Conservation (phyloP, 2,329 filamentous ascomycete species). For the Aspergillus ibericus region DNA sequence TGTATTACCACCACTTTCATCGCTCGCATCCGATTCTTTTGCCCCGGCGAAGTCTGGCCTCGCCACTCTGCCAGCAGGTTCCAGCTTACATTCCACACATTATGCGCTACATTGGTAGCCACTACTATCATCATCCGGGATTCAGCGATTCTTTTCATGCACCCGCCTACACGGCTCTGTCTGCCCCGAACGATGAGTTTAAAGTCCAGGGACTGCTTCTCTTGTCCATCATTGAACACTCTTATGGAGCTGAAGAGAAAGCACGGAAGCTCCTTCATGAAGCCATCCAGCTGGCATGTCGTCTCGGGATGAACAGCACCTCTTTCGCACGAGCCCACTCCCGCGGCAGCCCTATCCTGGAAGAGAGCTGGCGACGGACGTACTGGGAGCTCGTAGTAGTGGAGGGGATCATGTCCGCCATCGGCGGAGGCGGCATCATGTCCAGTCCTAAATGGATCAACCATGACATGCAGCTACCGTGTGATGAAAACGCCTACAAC, state of each 20-base stretch:
- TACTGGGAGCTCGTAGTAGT: slow-evolving; percentile 80
- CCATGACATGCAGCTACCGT: slow-evolving; percentile 70
- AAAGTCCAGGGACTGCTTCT: slow-evolving; percentile 35
- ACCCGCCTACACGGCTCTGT: slow-evolving; percentile 14
- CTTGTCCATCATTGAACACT: slow-evolving; percentile 31
- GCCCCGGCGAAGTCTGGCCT: slow-evolving; percentile 37
- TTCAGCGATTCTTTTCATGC: slow-evolving; percentile 21
- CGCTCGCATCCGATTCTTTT: slow-evolving; percentile 53
- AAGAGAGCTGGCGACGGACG: slow-evolving; percentile 80
- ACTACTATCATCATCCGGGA: slow-evolving; percentile 43
- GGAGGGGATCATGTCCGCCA: slow-evolving; percentile 75
- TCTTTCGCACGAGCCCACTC: slow-evolving; percentile 50
- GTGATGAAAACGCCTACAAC: slow-evolving; percentile 64
- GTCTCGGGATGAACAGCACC: slow-evolving; percentile 69
- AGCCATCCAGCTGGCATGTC: slow-evolving; percentile 67
- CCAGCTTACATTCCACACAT: slow-evolving; percentile 46
- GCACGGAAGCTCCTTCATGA: slow-evolving; percentile 51
- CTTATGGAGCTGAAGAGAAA: slow-evolving; percentile 25
- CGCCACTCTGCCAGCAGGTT: slow-evolving; percentile 34
- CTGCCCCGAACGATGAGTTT: slow-evolving; percentile 25
- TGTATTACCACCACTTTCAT: slow-evolving; percentile 55
- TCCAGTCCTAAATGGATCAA: slow-evolving; percentile 17
- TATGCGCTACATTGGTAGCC: slow-evolving; percentile 53
- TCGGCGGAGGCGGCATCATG: slow-evolving; percentile 37
- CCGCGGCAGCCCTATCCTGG: slow-evolving; percentile 61